A percentile compares a stretch with the other conserved stretches of the same genome.
phyloP scores from a whole-genome alignment of 2,329 filamentous ascomycete genomes.

The Xylariales sp. region DNA sequence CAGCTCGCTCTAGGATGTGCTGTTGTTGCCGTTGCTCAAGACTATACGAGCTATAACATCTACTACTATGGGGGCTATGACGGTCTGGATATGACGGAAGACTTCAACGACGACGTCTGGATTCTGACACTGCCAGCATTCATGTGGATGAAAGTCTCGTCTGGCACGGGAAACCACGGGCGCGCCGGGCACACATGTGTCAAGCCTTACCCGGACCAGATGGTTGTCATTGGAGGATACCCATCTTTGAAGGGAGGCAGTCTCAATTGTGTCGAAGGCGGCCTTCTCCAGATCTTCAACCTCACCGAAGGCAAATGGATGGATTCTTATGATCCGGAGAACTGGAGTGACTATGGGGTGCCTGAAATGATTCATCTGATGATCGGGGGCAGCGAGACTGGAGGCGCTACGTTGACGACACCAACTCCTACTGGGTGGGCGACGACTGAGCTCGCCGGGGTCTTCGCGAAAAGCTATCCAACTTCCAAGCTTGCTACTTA shows the following conservation, averaged over 20 bases:
- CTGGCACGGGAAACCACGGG: conserved; percentile 43
- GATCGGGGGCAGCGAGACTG: conserved; percentile 63
- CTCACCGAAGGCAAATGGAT: conserved; percentile 66
- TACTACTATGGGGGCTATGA: conserved; percentile 80
- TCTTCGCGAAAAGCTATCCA: conserved; percentile 55
- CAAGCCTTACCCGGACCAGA: conserved; percentile 71
- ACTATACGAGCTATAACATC: conserved; percentile 72
- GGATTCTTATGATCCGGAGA: conserved; percentile 61
- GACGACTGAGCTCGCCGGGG: conserved; percentile 37
- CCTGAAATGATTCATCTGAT: conserved; percentile 57
- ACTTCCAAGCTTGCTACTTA: conserved; percentile 51
- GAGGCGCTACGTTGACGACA: conserved; percentile 64
- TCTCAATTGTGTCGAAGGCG: conserved; percentile 43
- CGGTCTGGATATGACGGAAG: conserved; percentile 35
- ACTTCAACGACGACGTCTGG: conserved; percentile 67
- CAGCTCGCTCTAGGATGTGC: conserved; percentile 65
- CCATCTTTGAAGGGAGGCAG: conserved; percentile 23
- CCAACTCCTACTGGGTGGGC: conserved; percentile 58
- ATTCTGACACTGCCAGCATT: conserved; percentile 76
- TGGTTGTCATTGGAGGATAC: conserved; percentile 72
- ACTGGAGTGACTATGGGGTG: conserved; percentile 63
- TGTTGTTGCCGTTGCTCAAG: conserved; percentile 65
- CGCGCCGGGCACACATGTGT: conserved; percentile 74
- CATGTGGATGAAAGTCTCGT: conserved; percentile 61
- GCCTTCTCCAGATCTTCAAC: conserved; percentile 64